These are phyloP conservation scores for Alternaria sp. DNA, from an alignment of 2,329 filamentous ascomycete genomes.

Conservation along the genomic window DNA sequence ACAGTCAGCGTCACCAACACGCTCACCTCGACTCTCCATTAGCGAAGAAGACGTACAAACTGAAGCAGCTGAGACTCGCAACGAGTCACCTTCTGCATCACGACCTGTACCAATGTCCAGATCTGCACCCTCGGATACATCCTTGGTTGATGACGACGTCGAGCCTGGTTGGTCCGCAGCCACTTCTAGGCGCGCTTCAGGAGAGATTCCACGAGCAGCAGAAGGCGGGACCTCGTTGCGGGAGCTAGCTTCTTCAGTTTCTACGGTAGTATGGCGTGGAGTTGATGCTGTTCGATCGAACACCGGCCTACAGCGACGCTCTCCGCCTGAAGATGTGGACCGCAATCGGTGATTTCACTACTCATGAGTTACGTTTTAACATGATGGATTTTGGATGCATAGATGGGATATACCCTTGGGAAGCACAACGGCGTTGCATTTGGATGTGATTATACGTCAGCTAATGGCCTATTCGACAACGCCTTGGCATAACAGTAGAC, in stretches of 20 bases:
- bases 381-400: constrained; percentile 22
- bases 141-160: constrained; percentile 33
- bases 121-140: constrained; percentile 17
- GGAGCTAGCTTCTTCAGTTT: constrained; percentile 44
- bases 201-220: constrained; percentile 21
- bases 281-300: constrained; percentile 43
- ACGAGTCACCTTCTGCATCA: constrained; percentile 60
- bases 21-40: constrained; percentile 25
- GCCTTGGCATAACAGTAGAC: background rate
- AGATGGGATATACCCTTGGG: constrained; percentile 28
- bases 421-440: constrained; percentile 20
- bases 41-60: constrained; percentile 56
- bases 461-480: background rate
- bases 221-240: constrained; percentile 38
- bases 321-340: constrained; percentile 44
- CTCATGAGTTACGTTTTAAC: constrained; percentile 9
- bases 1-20: constrained; percentile 31
- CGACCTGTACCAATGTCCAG: constrained; percentile 54
- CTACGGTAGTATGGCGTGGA: constrained; percentile 48
- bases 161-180: constrained; percentile 49
- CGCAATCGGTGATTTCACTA: constrained; percentile 38
- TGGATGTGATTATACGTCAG: background rate
- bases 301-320: constrained; percentile 40
- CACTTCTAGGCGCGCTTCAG: constrained; percentile 52
- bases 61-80: constrained; percentile 55